Percentiles rank a stretch among this genome's conserved stretches.
phyloP scores from a whole-genome alignment of 179 eudicot species.

The Spinacia oleracea region DNA sequence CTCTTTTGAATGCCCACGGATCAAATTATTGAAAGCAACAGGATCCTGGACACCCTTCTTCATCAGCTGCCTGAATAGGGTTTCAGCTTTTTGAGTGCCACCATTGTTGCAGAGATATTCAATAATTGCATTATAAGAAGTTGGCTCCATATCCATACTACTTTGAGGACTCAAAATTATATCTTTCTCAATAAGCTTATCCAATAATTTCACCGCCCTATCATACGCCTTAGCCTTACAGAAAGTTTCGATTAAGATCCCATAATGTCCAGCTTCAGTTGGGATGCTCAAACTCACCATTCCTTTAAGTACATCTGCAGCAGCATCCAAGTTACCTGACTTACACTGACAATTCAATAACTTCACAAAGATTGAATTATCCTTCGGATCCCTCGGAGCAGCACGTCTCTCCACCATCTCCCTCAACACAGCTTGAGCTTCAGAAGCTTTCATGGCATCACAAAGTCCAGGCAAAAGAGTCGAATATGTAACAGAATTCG shows the following conservation, averaged over 20 bases:
- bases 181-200: conserved; percentile 80
- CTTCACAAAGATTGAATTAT: conserved; percentile 62
- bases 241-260: conserved; percentile 69
- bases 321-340: conserved; percentile 78
- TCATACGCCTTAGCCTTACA: conserved; percentile 70
- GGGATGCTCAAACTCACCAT: conserved; percentile 74
- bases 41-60: conserved; percentile 84
- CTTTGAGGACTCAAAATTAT: conserved; percentile 63
- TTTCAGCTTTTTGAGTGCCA: conserved; percentile 71
- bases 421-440: conserved; percentile 58
- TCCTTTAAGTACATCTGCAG: conserved; percentile 73
- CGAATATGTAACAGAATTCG: conserved; percentile 77
- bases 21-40: conserved; percentile 61
- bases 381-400: conserved; percentile 70
- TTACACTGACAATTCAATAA: conserved; percentile 70
- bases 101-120: conserved; percentile 72
- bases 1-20: conserved; percentile 79
- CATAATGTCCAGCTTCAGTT: conserved; percentile 89
- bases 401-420: conserved; percentile 71
- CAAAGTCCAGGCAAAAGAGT: conserved; percentile 88
- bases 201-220: conserved; percentile 62
- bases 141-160: conserved; percentile 62
- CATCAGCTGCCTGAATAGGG: conserved; percentile 77
- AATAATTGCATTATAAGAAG: conserved; percentile 73
- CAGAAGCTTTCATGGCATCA: conserved; percentile 70